phyloP scores from a whole-genome alignment of 345 rosid species.

The Corchorus capsularis region DNA sequence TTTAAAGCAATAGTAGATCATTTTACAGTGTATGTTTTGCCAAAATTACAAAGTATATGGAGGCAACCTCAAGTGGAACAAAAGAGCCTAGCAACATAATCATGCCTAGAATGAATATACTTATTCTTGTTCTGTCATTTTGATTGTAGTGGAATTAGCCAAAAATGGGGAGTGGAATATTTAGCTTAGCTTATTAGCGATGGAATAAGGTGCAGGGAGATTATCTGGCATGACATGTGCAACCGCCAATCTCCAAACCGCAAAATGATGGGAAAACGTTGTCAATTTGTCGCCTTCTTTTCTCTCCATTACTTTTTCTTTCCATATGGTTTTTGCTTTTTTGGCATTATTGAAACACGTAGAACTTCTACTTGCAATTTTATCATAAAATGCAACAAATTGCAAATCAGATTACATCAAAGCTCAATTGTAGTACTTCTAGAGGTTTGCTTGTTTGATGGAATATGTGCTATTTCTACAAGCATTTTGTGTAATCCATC shows the following conservation, averaged over 20 bases:
- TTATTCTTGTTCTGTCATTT: too few species aligned
- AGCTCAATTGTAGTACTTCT: neutral
- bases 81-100: too few species aligned
- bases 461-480: conserved; percentile 51
- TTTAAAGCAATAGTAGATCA: too few species aligned
- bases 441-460: conserved; percentile 23
- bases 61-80: too few species aligned
- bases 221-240: neutral
- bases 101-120: too few species aligned
- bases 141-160: neutral
- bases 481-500: conserved; percentile 56
- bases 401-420: neutral
- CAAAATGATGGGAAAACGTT: neutral
- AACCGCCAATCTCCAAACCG: neutral
- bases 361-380: neutral
- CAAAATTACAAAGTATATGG: too few species aligned
- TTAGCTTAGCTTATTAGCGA: conserved; percentile 5
- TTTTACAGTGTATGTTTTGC: too few species aligned
- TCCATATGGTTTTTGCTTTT: neutral
- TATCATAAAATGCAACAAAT: neutral
- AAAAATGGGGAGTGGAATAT: neutral
- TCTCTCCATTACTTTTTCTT: neutral
- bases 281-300: neutral
- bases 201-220: conserved; percentile 1
- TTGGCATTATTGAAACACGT: neutral